A percentile compares a stretch with the other conserved stretches of the same genome.
These are phyloP conservation scores for Sanghuangporus sanghuang DNA, from an alignment of 1,284 basidiomycete species.

Conservation along the genomic window DNA sequence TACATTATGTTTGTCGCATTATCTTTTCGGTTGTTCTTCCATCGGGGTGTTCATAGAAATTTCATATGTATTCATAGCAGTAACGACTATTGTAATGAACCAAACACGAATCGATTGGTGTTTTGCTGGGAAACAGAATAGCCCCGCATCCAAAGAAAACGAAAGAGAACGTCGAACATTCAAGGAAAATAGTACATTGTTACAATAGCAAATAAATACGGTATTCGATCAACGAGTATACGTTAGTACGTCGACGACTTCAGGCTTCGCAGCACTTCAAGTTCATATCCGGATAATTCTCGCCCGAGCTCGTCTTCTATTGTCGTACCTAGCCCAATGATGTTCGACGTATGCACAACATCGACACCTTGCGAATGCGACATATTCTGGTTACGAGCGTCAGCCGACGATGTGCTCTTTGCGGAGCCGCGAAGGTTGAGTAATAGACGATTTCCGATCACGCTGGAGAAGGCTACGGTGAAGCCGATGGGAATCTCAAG, in stretches of 20 bases:
- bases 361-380: neutral
- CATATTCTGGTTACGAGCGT: neutral
- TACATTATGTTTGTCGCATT: too few species aligned
- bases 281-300: slow-evolving; percentile 3
- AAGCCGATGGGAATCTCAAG: slow-evolving; percentile 53
- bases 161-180: too few species aligned
- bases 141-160: too few species aligned
- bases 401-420: neutral
- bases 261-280: neutral
- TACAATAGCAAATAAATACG: too few species aligned
- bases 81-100: slow-evolving; percentile 9
- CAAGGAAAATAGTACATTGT: too few species aligned
- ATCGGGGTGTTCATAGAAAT: neutral
- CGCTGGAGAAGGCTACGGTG: slow-evolving; percentile 50
- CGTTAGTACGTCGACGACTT: neutral
- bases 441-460: slow-evolving; percentile 49
- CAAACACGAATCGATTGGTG: neutral
- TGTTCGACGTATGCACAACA: neutral
- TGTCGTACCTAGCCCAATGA: neutral
- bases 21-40: too few species aligned
- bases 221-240: neutral
- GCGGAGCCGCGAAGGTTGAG: slow-evolving; percentile 42
- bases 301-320: neutral
- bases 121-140: neutral
- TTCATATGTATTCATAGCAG: slow-evolving; percentile 1